Conservation (phyloP, 108 stramenopile genomes). For the Fragilariopsis cylindrus region DNA sequence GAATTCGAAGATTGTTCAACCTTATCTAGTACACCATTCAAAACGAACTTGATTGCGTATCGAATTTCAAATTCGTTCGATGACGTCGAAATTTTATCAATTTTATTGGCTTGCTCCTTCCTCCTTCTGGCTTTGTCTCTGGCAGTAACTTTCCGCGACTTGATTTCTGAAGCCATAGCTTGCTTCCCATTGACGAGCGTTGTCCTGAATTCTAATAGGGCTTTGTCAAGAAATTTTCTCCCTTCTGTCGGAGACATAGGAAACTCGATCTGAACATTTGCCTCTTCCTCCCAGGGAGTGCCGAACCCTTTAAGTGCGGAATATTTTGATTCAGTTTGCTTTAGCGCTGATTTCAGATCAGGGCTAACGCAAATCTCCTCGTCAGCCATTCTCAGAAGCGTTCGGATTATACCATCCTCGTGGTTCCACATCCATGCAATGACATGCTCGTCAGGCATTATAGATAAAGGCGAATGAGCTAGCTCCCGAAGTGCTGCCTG, state of each 20-base stretch:
- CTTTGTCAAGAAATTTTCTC: conserved; percentile 48
- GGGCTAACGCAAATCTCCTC: conserved; percentile 49
- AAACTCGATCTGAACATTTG: conserved; percentile 15
- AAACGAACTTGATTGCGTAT: conserved; percentile 16
- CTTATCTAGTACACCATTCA: conserved; percentile 27
- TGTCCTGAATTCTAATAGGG: conserved; percentile 59
- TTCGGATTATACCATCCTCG: conserved; percentile 53
- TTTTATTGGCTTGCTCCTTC: conserved; percentile 14
- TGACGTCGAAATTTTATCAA: conserved; percentile 4
- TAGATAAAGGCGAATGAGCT: conserved; percentile 66
- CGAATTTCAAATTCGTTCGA: conserved; percentile 8
- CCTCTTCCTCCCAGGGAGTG: conserved; percentile 16
- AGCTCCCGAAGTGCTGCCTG: conserved; percentile 37
- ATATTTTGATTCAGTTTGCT: conserved; percentile 41
- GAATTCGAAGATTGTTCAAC: conserved; percentile 17
- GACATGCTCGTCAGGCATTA: conserved; percentile 75
- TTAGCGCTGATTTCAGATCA: conserved; percentile 36
- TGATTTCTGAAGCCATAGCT: conserved; percentile 54
- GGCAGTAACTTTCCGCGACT: conserved; percentile 34
- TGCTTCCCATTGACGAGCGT: conserved; percentile 52
- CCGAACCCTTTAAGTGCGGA: conserved; percentile 39
- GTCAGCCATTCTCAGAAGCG: conserved; percentile 37
- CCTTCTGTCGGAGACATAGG: conserved; percentile 48
- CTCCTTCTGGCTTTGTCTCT: conserved; percentile 2
- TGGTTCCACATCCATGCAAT: conserved; percentile 83